Percentiles rank a stretch among this genome's conserved stretches.
phyloP scores from a whole-genome alignment of 176 grass and related monocot species.

The Juncus inflexus region DNA sequence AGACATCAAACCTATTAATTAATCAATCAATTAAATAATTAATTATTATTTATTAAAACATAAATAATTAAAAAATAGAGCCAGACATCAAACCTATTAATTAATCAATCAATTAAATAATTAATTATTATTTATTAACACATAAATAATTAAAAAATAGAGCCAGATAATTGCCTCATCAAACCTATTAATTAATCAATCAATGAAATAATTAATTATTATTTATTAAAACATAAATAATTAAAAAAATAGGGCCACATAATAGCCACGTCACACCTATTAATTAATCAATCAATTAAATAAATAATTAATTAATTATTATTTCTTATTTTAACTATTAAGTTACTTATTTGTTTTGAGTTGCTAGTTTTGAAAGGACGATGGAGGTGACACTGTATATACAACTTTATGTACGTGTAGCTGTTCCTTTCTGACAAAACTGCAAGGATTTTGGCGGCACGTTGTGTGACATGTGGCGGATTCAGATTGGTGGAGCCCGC shows the following conservation, averaged over 20 bases:
- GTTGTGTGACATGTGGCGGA: conserved; percentile 9
- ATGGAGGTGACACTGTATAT: too few species aligned
- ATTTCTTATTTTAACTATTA: too few species aligned
- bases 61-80: too few species aligned
- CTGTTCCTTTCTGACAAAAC: conserved; percentile 3
- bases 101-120: not conserved
- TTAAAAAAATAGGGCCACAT: too few species aligned
- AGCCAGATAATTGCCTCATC: too few species aligned
- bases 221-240: not conserved
- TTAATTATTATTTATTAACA: conserved; percentile 6
- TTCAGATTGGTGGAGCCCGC: conserved; percentile 14
- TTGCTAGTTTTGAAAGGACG: not conserved
- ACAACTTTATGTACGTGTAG: not conserved
- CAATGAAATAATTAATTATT: not conserved
- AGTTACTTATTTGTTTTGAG: not conserved
- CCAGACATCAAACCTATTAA: too few species aligned
- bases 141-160: too few species aligned
- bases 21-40: not conserved
- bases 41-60: conserved; percentile 1
- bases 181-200: too few species aligned
- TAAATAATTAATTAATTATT: too few species aligned
- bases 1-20: too few species aligned
- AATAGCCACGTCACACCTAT: too few species aligned
- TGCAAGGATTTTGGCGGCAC: conserved; percentile 10
- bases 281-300: too few species aligned